These are phyloP conservation scores for Beta corolliflora DNA, from an alignment of 179 eudicot genomes.

Conservation along the genomic window DNA sequence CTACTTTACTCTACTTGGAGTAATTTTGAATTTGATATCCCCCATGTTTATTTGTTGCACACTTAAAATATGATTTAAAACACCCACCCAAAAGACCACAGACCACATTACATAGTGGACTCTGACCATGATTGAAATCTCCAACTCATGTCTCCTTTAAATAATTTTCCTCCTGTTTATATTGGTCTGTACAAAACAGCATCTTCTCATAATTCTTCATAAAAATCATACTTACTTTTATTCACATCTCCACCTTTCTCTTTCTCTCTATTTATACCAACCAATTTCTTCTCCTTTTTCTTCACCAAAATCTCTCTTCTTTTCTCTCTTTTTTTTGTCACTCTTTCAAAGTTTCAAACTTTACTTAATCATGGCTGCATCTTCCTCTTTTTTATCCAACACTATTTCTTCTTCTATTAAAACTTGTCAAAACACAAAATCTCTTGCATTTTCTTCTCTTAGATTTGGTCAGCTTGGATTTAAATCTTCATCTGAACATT, in stretches of 20 bases:
- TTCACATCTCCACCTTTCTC: neutral
- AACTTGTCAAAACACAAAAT: neutral
- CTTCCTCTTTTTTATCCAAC: conserved; percentile 28
- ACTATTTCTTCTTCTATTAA: conserved; percentile 15
- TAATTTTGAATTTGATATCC: neutral
- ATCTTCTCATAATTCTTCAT: neutral
- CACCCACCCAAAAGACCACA: conserved; percentile 6
- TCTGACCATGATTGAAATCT: conserved; percentile 2
- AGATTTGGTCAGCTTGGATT: conserved; percentile 14
- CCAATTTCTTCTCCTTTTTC: neutral
- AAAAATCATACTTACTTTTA: neutral
- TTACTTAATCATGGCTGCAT: conserved; percentile 23
- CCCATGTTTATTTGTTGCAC: conserved; percentile 16
- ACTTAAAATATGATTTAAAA: neutral
- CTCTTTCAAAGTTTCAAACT: neutral
- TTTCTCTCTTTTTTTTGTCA: too few relatives aligned
- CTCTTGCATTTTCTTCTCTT: conserved; percentile 20
- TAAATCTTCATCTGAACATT: neutral
- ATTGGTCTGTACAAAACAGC: neutral
- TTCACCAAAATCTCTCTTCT: neutral
- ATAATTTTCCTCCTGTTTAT: neutral
- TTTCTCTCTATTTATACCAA: conserved; percentile 12
- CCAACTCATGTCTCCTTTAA: neutral
- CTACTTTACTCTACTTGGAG: neutral
- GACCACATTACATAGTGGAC: conserved; percentile 11